A percentile compares a stretch with the other conserved stretches of the same genome.
Conservation (phyloP, 2,329 filamentous ascomycete genomes). For the Cercospora sojina region DNA sequence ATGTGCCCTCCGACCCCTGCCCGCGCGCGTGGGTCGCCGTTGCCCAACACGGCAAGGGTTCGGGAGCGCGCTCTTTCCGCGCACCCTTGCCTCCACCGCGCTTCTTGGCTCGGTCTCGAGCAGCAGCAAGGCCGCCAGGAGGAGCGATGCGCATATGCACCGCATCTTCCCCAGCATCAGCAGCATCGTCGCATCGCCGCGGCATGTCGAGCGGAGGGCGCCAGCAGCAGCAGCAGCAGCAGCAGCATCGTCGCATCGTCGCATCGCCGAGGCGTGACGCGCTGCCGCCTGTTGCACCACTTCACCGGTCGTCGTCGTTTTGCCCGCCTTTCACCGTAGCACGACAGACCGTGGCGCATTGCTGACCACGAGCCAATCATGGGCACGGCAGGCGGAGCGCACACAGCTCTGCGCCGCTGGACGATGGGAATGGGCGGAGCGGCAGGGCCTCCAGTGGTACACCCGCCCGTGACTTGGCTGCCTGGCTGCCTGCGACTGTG, state of each 20-base stretch:
- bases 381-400: not conserved
- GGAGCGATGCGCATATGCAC: too few relatives aligned
- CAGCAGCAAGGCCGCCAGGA: not conserved
- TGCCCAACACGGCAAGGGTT: not conserved
- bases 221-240: not conserved
- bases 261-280: not conserved
- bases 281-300: not conserved
- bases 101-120: not conserved
- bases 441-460: not conserved
- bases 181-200: too few relatives aligned
- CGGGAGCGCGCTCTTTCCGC: not conserved
- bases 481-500: conserved; percentile 5
- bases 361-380: conserved; percentile 15
- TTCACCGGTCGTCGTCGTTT: conserved; percentile 13
- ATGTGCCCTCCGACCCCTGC: not conserved
- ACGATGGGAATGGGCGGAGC: not conserved
- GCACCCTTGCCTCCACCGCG: not conserved
- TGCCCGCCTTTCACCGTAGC: not conserved
- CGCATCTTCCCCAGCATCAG: too few relatives aligned
- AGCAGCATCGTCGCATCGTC: not conserved
- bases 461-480: conserved; percentile 19
- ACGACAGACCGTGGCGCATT: conserved; percentile 18
- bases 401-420: conserved; percentile 11
- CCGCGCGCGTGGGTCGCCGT: not conserved
- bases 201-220: not conserved